phyloP scores from a whole-genome alignment of 306 rosid species.

The Lotus japonicus region DNA sequence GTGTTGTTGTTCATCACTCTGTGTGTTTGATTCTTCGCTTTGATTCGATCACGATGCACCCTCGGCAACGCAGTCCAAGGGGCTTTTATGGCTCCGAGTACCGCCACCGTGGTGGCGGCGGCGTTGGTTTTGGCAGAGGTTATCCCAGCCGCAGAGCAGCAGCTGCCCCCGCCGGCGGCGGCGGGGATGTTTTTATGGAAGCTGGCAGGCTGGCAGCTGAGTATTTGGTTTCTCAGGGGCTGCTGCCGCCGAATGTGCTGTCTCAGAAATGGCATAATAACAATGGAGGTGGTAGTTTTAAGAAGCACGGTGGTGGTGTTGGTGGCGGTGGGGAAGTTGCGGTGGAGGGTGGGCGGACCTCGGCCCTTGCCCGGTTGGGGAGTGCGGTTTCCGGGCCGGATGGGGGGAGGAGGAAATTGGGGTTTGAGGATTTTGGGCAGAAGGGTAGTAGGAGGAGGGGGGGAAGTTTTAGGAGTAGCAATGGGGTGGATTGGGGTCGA shows the following conservation, averaged over 20 bases:
- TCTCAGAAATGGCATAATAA: constrained; percentile 43
- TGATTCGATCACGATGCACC: constrained; percentile 14
- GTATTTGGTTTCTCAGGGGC: constrained; percentile 80
- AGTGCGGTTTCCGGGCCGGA: constrained; percentile 16
- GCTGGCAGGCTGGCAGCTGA: constrained; percentile 94
- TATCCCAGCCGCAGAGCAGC: constrained; percentile 12
- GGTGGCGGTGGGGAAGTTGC: constrained; percentile 5
- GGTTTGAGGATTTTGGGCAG: constrained; percentile 46
- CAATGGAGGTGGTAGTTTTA: constrained; percentile 21
- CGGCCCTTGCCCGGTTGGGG: constrained; percentile 65
- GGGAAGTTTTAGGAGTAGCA: constrained; percentile 29
- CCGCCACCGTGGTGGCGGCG: constrained; percentile 20
- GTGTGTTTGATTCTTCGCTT: neutral
- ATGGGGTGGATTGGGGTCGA: constrained; percentile 63
- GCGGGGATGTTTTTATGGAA: constrained; percentile 60
- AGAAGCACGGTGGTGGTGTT: constrained; percentile 28
- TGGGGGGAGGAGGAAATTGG: constrained; percentile 46
- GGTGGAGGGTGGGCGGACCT: constrained; percentile 54
- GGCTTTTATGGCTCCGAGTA: constrained; percentile 31
- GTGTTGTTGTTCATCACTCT: too few relatives aligned
- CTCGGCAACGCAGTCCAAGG: constrained; percentile 35
- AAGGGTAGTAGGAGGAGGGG: constrained; percentile 59
- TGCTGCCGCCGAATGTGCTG: constrained; percentile 54
- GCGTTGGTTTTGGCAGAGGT: constrained; percentile 13
- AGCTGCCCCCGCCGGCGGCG: neutral